phyloP scores from a whole-genome alignment of 2,329 filamentous ascomycete species.

The Bisporella sp. region DNA sequence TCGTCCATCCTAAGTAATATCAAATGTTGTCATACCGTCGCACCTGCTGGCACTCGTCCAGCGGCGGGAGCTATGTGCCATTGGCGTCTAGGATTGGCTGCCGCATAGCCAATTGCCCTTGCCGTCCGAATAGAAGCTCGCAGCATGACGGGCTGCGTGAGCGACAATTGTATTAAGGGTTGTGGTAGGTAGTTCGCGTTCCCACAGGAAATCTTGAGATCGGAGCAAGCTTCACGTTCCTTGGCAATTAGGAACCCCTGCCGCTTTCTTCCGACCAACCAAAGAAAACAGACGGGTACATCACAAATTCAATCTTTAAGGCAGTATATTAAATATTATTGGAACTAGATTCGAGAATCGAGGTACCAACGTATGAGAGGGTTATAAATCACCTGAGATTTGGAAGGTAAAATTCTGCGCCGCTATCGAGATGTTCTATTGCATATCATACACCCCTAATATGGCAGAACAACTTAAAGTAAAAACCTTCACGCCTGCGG shows the following conservation, averaged over 20 bases:
- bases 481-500: slow-evolving; percentile 26
- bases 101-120: slow-evolving; percentile 50
- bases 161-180: slow-evolving; percentile 7
- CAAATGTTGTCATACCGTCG: slow-evolving; percentile 28
- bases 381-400: no score
- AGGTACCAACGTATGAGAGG: no score
- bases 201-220: no score
- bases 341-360: no score
- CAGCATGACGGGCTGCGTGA: slow-evolving; percentile 53
- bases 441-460: slow-evolving; percentile 31
- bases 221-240: slow-evolving; percentile 3
- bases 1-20: not conserved
- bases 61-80: slow-evolving; percentile 41
- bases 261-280: no score
- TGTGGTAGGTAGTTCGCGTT: no score
- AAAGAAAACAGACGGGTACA: no score
- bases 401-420: no score
- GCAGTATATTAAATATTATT: no score
- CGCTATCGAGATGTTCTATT: slow-evolving; percentile 24
- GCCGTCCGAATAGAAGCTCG: slow-evolving; percentile 61
- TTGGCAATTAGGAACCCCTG: slow-evolving; percentile 1
- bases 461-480: slow-evolving; percentile 22
- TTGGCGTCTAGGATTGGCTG: slow-evolving; percentile 49
- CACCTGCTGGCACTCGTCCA: slow-evolving; percentile 27
- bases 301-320: no score